Conservation (phyloP, 306 rosid genomes). For the Aeschynomene evenia region DNA sequence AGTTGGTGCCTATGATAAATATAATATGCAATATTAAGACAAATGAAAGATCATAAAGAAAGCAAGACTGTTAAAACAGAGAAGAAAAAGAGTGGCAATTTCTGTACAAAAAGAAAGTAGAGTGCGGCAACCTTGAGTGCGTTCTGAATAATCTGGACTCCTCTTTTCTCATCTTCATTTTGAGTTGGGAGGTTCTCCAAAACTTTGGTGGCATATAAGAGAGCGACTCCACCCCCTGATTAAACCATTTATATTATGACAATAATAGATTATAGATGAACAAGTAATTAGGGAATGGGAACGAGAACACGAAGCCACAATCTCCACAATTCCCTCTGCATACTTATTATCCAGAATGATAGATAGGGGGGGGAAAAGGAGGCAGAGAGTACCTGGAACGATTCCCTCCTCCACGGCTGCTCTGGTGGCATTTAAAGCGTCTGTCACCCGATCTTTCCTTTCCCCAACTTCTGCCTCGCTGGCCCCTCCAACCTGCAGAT, state of each 20-base stretch:
- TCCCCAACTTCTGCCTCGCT: conserved; percentile 94
- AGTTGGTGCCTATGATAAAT: conserved; percentile 61
- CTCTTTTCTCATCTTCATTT: conserved; percentile 83
- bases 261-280: not conserved
- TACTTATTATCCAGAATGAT: not conserved
- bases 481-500: conserved; percentile 83
- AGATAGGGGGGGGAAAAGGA: not conserved
- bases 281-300: not conserved
- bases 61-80: conserved; percentile 18
- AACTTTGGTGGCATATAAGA: conserved; percentile 73
- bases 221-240: conserved; percentile 97
- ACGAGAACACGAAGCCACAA: not conserved
- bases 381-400: conserved; percentile 63
- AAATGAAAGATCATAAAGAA: not conserved
- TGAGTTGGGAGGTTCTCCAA: conserved; percentile 64
- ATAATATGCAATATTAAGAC: conserved; percentile 31
- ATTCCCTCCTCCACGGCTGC: conserved; percentile 99
- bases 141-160: conserved; percentile 75
- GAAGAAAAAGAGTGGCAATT: not conserved
- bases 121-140: conserved; percentile 70
- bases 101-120: not conserved
- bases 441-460: conserved; percentile 96
- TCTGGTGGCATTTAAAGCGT: conserved; percentile 90
- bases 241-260: conserved; percentile 22
- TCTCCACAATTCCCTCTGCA: not conserved